Percentiles rank a stretch among this genome's conserved stretches.
Evolutionary conservation across 495 filamentous ascomycete species (phyloP).

Genomic region (Cercophora newfieldiana): DNA sequence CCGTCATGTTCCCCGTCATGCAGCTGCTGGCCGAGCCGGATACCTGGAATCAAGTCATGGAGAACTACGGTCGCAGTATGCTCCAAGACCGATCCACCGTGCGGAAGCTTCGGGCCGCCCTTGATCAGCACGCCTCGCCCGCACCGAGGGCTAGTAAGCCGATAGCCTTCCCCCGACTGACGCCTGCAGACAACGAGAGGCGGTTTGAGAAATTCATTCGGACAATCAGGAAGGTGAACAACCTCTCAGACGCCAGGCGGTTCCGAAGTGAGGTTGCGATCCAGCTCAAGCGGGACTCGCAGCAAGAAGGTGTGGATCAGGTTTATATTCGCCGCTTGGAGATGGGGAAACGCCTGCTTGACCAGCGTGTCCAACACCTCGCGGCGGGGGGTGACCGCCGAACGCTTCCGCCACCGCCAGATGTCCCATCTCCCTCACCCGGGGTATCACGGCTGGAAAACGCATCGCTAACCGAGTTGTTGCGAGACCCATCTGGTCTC

Average conservation of each 20-base stretch:
- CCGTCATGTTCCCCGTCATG: conserved; percentile 70
- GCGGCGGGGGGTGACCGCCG: conserved; percentile 62
- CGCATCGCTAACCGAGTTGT: conserved; percentile 73
- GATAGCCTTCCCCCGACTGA: conserved; percentile 59
- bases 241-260: conserved; percentile 89
- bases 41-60: conserved; percentile 94
- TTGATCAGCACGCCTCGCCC: conserved; percentile 93
- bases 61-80: conserved; percentile 81
- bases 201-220: conserved; percentile 93
- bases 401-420: conserved; percentile 31
- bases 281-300: conserved; percentile 82
- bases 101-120: conserved; percentile 84
- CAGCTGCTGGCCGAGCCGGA: conserved; percentile 82
- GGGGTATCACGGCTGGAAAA: conserved; percentile 63
- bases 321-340: conserved; percentile 86
- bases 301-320: conserved; percentile 74
- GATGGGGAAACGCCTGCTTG: conserved; percentile 84
- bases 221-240: conserved; percentile 82
- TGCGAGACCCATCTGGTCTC: conserved; percentile 83
- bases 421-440: conserved; percentile 29
- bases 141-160: conserved; percentile 64
- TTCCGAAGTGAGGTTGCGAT: conserved; percentile 91
- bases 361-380: conserved; percentile 83
- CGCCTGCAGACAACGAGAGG: conserved; percentile 73
- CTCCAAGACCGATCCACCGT: conserved; percentile 96